A percentile compares a stretch with the other conserved stretches of the same genome.
These are phyloP conservation scores for Camellia granthamiana DNA, from an alignment of 148 eudicot genomes.

Conservation along the genomic window DNA sequence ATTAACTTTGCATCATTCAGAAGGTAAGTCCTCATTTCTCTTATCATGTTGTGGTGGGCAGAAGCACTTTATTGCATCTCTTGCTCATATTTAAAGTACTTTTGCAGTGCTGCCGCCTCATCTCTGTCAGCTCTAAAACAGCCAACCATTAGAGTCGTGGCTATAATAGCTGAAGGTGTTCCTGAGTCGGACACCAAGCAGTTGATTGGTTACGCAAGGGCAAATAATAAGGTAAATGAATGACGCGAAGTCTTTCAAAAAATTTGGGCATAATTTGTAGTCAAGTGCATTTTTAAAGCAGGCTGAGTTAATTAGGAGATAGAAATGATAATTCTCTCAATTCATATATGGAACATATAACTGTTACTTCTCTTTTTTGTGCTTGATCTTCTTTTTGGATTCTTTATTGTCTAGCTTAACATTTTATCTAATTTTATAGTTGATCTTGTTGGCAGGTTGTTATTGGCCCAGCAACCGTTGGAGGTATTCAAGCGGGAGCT, in stretches of 20 bases:
- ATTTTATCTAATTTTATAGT: neutral
- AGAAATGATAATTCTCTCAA: neutral
- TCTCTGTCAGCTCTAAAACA: constrained; percentile 84
- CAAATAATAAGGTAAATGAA: constrained; percentile 76
- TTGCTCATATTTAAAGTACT: constrained; percentile 2
- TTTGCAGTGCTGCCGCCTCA: constrained; percentile 90
- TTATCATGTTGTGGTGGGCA: neutral
- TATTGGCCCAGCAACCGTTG: constrained; percentile 96
- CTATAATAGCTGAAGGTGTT: constrained; percentile 94
- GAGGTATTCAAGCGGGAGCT: constrained; percentile 98
- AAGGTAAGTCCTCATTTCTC: constrained; percentile 45
- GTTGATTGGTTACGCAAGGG: constrained; percentile 75
- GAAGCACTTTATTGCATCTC: neutral
- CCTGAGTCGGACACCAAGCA: constrained; percentile 89
- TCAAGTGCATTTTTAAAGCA: neutral
- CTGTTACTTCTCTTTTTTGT: neutral
- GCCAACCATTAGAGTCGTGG: constrained; percentile 84
- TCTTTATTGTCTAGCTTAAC: neutral
- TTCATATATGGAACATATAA: neutral
- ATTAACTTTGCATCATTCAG: constrained; percentile 94
- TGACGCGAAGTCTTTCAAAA: neutral
- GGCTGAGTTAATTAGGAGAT: neutral
- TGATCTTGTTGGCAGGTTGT: constrained; percentile 49
- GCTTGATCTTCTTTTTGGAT: neutral
- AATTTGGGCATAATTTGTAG: neutral